phyloP scores from a whole-genome alignment of 1,284 basidiomycete genomes.

The Ustilago shanxiensis region DNA sequence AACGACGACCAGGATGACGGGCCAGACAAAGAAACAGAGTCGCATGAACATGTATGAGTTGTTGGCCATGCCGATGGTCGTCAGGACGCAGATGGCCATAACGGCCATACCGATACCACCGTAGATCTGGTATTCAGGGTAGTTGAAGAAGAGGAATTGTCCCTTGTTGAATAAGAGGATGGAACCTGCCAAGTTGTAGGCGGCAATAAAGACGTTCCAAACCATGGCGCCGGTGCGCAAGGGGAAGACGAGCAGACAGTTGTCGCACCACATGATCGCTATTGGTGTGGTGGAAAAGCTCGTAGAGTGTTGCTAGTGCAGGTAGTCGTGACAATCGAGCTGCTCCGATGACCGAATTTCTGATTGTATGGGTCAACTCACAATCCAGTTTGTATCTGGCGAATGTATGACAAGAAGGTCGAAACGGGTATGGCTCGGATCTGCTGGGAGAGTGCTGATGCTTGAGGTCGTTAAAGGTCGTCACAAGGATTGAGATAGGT shows the following conservation, averaged over 20 bases:
- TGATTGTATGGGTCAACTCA: not conserved
- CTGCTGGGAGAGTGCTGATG: not conserved
- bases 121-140: constrained; percentile 79
- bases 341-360: not conserved
- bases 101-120: constrained; percentile 79
- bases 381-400: too few relatives aligned
- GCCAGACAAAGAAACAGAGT: constrained; percentile 80
- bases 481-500: not conserved
- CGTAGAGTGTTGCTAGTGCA: not conserved
- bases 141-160: constrained; percentile 79
- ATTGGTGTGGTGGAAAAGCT: not conserved
- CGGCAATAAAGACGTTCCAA: constrained; percentile 77
- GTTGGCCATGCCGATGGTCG: constrained; percentile 78
- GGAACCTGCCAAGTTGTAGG: constrained; percentile 79
- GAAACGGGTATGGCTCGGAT: not conserved
- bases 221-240: constrained; percentile 77
- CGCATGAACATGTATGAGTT: constrained; percentile 80
- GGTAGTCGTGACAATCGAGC: not conserved
- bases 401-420: not conserved
- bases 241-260: constrained; percentile 61
- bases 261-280: constrained; percentile 61
- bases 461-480: constrained; percentile 3
- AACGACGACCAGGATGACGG: constrained; percentile 78
- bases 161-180: constrained; percentile 78
- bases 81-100: constrained; percentile 75